phyloP scores from a whole-genome alignment of 352 stramenopile species.

The Globisporangium spiculum region DNA sequence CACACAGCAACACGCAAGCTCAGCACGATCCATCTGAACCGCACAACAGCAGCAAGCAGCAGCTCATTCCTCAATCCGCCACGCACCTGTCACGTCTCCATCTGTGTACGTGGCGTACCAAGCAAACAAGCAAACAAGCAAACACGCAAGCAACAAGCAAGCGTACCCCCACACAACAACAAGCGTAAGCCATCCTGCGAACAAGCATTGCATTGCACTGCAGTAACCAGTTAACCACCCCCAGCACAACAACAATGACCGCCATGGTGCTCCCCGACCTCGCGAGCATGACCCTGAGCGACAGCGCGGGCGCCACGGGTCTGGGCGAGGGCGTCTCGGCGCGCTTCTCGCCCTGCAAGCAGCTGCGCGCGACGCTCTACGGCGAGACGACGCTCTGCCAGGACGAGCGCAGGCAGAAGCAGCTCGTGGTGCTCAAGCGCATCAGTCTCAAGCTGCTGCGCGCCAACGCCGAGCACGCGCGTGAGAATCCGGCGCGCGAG shows the following conservation, averaged over 20 bases:
- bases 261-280: constrained; percentile 4
- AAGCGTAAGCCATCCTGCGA: neutral
- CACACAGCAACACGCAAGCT: neutral
- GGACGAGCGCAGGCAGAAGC: constrained; percentile 25
- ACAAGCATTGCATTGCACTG: constrained; percentile 4
- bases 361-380: constrained; percentile 48
- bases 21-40: neutral
- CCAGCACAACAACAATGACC: neutral
- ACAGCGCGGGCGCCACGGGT: constrained; percentile 7
- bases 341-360: constrained; percentile 34
- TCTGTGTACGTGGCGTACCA: neutral
- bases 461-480: constrained; percentile 27
- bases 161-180: neutral
- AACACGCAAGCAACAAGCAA: neutral
- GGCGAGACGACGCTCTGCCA: constrained; percentile 53
- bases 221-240: neutral
- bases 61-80: constrained; percentile 7
- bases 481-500: constrained; percentile 47
- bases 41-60: neutral
- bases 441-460: constrained; percentile 37
- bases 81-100: neutral
- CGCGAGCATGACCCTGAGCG: neutral
- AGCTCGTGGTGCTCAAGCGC: constrained; percentile 60
- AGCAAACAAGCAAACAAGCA: neutral
- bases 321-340: constrained; percentile 30